phyloP scores from a whole-genome alignment of 2,329 filamentous ascomycete species.

The Penicillium sp. region DNA sequence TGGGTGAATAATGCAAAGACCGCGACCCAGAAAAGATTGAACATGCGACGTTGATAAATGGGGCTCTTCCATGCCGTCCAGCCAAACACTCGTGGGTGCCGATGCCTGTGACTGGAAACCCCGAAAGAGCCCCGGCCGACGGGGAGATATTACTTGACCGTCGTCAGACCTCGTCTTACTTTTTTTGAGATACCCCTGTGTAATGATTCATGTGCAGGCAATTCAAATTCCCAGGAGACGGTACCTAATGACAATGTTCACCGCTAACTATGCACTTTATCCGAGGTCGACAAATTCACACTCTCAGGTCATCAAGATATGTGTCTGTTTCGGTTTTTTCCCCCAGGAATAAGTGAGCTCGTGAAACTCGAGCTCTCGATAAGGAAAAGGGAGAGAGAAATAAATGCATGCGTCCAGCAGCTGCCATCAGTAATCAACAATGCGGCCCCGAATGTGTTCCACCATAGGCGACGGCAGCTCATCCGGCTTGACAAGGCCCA shows the following conservation, averaged over 20 bases:
- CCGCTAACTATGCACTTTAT: conserved; percentile 11
- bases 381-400: too few relatives aligned
- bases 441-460: conserved; percentile 54
- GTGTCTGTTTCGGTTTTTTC: too few relatives aligned
- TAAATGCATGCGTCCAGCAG: too few relatives aligned
- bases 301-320: not conserved
- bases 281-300: conserved; percentile 2
- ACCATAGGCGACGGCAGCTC: conserved; percentile 68
- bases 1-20: conserved; percentile 66
- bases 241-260: conserved; percentile 4
- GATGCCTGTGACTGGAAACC: too few relatives aligned
- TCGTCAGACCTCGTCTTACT: conserved; percentile 1
- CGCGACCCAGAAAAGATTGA: conserved; percentile 38
- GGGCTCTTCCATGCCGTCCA: too few relatives aligned
- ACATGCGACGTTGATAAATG: conserved; percentile 17
- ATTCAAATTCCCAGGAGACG: not conserved
- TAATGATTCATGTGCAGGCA: conserved; percentile 3
- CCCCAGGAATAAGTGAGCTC: too few relatives aligned
- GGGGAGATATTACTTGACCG: too few relatives aligned
- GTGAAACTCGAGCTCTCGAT: too few relatives aligned
- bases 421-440: conserved; percentile 54
- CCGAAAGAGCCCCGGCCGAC: too few relatives aligned
- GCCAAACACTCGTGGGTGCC: too few relatives aligned
- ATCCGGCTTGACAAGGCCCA: conserved; percentile 68
- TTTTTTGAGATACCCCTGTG: conserved; percentile 14